These are phyloP conservation scores for Auriscalpium vulgare DNA, from an alignment of 768 basidiomycete species.

Conservation along the genomic window DNA sequence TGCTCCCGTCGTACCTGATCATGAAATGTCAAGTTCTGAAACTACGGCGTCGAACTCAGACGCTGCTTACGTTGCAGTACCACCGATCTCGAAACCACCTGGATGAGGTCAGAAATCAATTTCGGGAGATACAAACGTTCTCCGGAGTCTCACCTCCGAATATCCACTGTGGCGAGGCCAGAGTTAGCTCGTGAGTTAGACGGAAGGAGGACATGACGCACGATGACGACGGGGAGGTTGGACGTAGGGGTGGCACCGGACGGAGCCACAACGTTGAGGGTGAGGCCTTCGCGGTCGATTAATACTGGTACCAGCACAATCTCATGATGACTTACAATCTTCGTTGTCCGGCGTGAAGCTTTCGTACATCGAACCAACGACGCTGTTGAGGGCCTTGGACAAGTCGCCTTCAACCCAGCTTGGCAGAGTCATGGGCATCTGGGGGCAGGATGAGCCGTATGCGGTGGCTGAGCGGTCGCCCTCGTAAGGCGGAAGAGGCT, in stretches of 20 bases:
- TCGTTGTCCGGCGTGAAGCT: conserved; percentile 7
- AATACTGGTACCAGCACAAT: neutral
- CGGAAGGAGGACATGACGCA: neutral
- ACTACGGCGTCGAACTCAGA: neutral
- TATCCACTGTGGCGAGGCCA: conserved; percentile 14
- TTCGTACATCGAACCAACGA: neutral
- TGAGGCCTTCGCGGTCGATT: conserved; percentile 14
- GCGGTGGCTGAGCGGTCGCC: conserved; percentile 12
- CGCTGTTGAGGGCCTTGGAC: neutral
- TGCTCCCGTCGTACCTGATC: conserved; percentile 15
- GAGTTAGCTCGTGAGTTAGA: neutral
- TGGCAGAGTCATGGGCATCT: conserved; percentile 13
- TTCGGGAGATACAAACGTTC: too few relatives aligned
- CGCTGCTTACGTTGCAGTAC: conserved; percentile 3
- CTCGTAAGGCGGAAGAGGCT: conserved; percentile 7
- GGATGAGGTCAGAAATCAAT: neutral
- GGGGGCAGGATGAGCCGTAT: conserved; percentile 21
- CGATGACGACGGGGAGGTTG: conserved; percentile 19
- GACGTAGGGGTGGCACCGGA: neutral
- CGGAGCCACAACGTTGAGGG: conserved; percentile 19
- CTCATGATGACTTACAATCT: conserved; percentile 14
- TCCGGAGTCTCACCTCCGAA: conserved; percentile 12
- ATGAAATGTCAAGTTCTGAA: neutral
- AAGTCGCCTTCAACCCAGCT: neutral
- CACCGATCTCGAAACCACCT: conserved; percentile 9